Evolutionary conservation across 371 early-diverging fungal species (phyloP).

Genomic region (Mortierella sp.): DNA sequence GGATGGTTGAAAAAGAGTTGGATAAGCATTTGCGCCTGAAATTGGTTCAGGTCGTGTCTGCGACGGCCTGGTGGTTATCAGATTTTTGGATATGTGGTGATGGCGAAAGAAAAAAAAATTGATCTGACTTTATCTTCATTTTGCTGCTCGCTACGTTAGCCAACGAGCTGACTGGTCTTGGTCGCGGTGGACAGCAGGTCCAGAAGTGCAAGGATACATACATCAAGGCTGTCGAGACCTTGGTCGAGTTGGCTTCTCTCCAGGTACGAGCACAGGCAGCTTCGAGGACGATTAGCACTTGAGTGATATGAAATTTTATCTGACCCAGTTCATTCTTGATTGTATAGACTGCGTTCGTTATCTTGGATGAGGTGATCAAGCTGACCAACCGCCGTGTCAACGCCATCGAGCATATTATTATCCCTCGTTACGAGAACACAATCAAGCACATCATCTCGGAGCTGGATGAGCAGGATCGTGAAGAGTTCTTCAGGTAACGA

Average conservation of each 20-base stretch:
- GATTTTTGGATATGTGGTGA: neutral
- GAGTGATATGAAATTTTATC: no score
- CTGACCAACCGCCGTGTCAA: constrained; percentile 99
- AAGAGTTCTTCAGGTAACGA: constrained; percentile 99
- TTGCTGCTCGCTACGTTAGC: constrained; percentile 61
- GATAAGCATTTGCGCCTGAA: no score
- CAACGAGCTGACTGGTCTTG: constrained; percentile 97
- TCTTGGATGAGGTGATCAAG: constrained; percentile 99
- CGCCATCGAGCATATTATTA: constrained; percentile 99
- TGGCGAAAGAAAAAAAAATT: neutral
- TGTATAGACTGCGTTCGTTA: constrained; percentile 90
- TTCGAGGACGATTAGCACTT: neutral
- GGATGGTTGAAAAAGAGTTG: no score
- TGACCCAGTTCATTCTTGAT: neutral
- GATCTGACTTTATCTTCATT: neutral
- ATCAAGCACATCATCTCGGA: constrained; percentile 98
- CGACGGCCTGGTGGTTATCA: neutral
- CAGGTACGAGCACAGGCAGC: constrained; percentile 73
- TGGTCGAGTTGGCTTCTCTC: constrained; percentile 97
- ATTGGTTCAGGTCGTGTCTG: neutral
- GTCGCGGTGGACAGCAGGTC: constrained; percentile 98
- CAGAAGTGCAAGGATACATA: constrained; percentile 96
- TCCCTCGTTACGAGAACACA: constrained; percentile 99
- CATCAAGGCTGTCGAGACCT: constrained; percentile 90
- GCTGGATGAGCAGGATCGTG: constrained; percentile 99